Evolutionary conservation across 306 rosid genomes (phyloP), one percentile per base, ranked within the genome.

Genomic region (Trifolium pratense): DNA sequence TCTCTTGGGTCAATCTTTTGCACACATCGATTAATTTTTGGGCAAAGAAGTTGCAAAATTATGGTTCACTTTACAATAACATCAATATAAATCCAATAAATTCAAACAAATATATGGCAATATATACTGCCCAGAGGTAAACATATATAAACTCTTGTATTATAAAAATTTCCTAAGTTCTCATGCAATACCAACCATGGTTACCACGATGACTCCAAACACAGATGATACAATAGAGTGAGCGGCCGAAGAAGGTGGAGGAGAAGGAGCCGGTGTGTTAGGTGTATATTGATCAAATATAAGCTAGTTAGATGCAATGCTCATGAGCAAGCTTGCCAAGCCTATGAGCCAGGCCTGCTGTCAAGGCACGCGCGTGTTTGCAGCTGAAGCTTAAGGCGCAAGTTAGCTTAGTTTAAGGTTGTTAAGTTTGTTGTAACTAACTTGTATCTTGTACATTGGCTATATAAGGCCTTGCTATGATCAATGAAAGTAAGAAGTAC

Each of bases 261-360:
- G 62, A 29, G 87, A 76, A 61, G 81, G 87, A 42, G 84, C 78
- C n/a, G n/a, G n/a, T n/a, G n/a, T n/a, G n/a, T n/a, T n/a, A n/a
- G n/a, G n/a, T n/a, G n/a, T n/a, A n/a, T n/a, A n/a, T n/a, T n/a
- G n/a, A n/a, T n/a, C n/a, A n/a, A n/a, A n/a, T n/a, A n/a, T n/a
- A n/a, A n/a, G n/a, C n/a, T n/a, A n/a, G n/a, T n/a, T n/a, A n/a
- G n/a, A n/a, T n/a, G n/a, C n/a, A n/a, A n/a, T n/a, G n/a, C n/a
- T n/a, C n/a, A n/a, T n/a, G n/a, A n/a, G n/a, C n/a, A n/a, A n/a
- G n/a, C n/a, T n/a, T n/a, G n/a, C n/a, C n/a, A n/a, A n/a, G n/a
- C n/a, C n/a, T n/a, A n/a, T n/a, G n/a, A n/a, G n/a, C n/a, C n/a
- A n/a, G n/a, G n/a, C n/a, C n/a, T n/a, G n/a, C n/a, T n/a, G n/a